Evolutionary conservation across 139 green algal species (phyloP).

Genomic region (Coelastrella sp.): DNA sequence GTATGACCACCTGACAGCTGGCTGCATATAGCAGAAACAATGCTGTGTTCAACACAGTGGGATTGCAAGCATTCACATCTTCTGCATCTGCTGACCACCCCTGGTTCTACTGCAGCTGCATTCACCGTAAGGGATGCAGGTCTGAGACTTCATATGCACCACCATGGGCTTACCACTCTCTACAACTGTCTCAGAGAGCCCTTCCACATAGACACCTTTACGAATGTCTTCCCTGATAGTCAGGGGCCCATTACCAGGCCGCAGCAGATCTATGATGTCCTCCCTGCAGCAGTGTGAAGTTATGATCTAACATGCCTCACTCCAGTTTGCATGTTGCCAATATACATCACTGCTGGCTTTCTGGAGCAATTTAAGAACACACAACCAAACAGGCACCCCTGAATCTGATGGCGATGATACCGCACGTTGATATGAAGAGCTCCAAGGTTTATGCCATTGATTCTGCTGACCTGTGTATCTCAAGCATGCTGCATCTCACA

Average conservation of each 20-base stretch:
- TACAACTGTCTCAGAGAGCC: conserved; percentile 27
- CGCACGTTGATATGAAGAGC: no score
- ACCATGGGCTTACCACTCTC: conserved; percentile 1
- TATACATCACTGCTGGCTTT: background rate
- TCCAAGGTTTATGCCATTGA: no score
- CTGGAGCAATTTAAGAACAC: no score
- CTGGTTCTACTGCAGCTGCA: background rate
- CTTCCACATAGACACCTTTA: conserved; percentile 42
- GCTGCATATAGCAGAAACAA: background rate
- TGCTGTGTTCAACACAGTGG: background rate
- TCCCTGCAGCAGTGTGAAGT: background rate
- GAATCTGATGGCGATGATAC: no score
- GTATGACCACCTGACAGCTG: no score
- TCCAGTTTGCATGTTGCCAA: background rate
- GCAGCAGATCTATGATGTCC: conserved; percentile 45
- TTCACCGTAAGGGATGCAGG: background rate
- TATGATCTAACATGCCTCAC: no score
- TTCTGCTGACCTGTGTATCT: conserved; percentile 24
- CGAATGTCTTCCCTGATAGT: conserved; percentile 40
- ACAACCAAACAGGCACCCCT: no score
- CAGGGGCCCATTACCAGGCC: conserved; percentile 7
- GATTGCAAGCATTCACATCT: background rate
- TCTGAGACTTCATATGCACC: background rate
- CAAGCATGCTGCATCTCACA: conserved; percentile 49
- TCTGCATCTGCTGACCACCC: background rate